Conservation (phyloP, 768 basidiomycete genomes). For the Xerocomus potaroensis region DNA sequence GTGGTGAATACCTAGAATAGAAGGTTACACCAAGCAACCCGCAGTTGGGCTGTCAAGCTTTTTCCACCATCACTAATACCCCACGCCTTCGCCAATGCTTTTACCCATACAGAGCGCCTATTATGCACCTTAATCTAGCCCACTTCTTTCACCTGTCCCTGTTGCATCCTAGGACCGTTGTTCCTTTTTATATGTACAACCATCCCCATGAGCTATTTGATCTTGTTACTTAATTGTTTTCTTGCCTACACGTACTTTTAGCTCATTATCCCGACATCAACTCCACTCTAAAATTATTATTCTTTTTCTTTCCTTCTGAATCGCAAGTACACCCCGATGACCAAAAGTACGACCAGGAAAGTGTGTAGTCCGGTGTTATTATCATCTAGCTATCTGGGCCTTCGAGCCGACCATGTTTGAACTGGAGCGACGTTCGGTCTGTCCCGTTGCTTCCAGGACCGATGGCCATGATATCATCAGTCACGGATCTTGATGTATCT, state of each 20-base stretch:
- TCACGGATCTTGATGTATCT: too few relatives aligned
- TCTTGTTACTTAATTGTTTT: conserved; percentile 17
- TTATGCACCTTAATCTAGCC: neutral
- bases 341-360: too few relatives aligned
- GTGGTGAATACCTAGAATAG: conserved; percentile 15
- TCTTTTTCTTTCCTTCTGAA: too few relatives aligned
- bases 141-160: neutral
- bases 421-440: too few relatives aligned
- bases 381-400: too few relatives aligned
- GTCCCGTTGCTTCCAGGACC: too few relatives aligned
- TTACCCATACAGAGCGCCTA: conserved; percentile 1
- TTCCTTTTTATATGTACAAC: conserved; percentile 17
- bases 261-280: conserved; percentile 5
- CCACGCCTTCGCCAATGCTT: neutral
- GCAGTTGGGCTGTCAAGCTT: neutral
- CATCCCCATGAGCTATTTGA: conserved; percentile 6
- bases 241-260: conserved; percentile 14
- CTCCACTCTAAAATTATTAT: too few relatives aligned
- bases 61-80: conserved; percentile 6
- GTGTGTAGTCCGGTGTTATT: too few relatives aligned
- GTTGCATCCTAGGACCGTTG: conserved; percentile 5
- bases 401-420: too few relatives aligned
- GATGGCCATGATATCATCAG: too few relatives aligned
- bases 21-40: conserved; percentile 1
- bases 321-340: too few relatives aligned